Conservation (phyloP, 2,329 filamentous ascomycete species). For the Colletotrichum musicola region DNA sequence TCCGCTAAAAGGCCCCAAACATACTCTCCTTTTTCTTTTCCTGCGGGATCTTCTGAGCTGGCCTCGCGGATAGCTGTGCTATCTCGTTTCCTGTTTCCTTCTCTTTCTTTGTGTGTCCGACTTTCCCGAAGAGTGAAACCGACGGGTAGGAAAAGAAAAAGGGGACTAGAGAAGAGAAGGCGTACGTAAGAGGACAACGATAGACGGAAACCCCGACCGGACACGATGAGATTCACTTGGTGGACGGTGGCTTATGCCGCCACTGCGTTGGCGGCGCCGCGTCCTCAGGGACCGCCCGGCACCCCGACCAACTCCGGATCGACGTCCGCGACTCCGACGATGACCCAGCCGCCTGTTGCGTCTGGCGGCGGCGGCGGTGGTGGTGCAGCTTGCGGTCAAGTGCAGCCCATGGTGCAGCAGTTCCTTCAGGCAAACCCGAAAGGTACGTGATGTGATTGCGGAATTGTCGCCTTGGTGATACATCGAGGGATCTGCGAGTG, state of each 20-base stretch:
- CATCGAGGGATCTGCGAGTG: not conserved
- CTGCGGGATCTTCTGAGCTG: conserved; percentile 34
- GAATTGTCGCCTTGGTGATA: accelerated
- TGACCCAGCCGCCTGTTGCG: not conserved
- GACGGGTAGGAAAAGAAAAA: not conserved
- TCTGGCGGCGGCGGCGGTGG: not conserved
- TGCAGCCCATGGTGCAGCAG: conserved; percentile 15
- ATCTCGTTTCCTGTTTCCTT: conserved; percentile 14
- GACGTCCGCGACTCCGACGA: conserved; percentile 9
- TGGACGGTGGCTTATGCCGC: conserved; percentile 34
- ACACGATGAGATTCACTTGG: conserved; percentile 30
- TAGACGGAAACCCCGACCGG: not conserved
- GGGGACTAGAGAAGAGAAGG: not conserved
- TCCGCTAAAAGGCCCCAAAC: conserved; percentile 14
- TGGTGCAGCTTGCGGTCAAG: conserved; percentile 17
- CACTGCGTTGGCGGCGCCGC: conserved; percentile 27
- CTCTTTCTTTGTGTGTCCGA: not conserved
- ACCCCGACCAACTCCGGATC: conserved; percentile 16
- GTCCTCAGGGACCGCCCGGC: conserved; percentile 20
- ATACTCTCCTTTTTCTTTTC: conserved; percentile 19
- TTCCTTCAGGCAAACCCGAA: conserved; percentile 26
- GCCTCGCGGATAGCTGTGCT: conserved; percentile 38
- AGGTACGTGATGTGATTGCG: not conserved
- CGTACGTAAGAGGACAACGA: conserved; percentile 5
- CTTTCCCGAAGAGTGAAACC: not conserved